These are phyloP conservation scores for Prunus kanzakura DNA, from an alignment of 306 rosid species.

Conservation along the genomic window DNA sequence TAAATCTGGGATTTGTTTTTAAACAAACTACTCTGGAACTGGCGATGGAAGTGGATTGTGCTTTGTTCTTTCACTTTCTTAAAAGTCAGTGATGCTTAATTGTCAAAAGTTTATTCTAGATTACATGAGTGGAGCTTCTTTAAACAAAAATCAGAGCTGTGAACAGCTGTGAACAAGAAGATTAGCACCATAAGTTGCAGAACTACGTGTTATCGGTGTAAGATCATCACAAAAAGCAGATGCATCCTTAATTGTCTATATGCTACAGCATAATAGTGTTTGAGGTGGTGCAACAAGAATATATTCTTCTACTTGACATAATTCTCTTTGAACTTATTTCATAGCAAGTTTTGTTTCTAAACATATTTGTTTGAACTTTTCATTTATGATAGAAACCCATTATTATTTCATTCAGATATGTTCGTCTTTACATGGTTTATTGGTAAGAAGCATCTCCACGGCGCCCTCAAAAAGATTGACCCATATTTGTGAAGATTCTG, in stretches of 20 bases:
- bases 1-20: not conserved
- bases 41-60: constrained; percentile 11
- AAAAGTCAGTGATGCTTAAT: not conserved
- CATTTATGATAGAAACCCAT: too few relatives aligned
- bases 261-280: too few relatives aligned
- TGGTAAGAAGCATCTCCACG: constrained; percentile 1
- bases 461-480: not conserved
- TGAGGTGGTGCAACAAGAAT: not conserved
- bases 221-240: too few relatives aligned
- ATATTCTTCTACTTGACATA: too few relatives aligned
- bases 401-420: not conserved
- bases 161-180: not conserved
- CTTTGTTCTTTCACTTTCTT: constrained; percentile 3
- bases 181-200: not conserved
- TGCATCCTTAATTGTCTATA: too few relatives aligned
- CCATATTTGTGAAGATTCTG: not conserved
- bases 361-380: too few relatives aligned
- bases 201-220: not conserved
- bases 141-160: not conserved
- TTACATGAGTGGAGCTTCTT: not conserved
- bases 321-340: too few relatives aligned
- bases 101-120: not conserved
- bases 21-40: not conserved
- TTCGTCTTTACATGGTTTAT: not conserved
- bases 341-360: too few relatives aligned